Evolutionary conservation across 164 flowering plant species (phyloP).

Genomic region (Stephania japonica): DNA sequence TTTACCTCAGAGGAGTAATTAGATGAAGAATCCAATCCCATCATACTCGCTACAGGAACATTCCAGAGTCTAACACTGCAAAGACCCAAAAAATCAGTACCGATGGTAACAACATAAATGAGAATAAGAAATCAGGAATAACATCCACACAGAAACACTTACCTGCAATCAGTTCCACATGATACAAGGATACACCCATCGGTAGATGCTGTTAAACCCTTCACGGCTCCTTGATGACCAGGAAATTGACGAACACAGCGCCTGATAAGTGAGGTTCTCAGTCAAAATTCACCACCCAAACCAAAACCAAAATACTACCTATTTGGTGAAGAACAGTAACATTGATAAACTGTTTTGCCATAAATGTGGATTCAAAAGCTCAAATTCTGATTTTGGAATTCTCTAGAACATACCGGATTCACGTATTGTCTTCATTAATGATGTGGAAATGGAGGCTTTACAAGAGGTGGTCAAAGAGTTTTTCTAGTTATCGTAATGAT

Average conservation of each 20-base stretch:
- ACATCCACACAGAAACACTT: slow-evolving; percentile 15
- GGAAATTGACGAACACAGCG: slow-evolving; percentile 74
- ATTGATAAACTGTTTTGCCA: no score
- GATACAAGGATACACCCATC: slow-evolving; percentile 85
- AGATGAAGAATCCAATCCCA: slow-evolving; percentile 35
- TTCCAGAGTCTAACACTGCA: slow-evolving; percentile 90
- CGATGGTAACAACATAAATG: not conserved
- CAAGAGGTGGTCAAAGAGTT: no score
- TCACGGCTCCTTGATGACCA: slow-evolving; percentile 89
- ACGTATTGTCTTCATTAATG: no score
- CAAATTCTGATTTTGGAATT: no score
- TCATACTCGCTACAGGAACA: slow-evolving; percentile 46
- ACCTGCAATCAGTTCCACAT: slow-evolving; percentile 94
- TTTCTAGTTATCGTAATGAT: no score
- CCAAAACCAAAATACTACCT: not conserved
- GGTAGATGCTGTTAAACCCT: slow-evolving; percentile 84
- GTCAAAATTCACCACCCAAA: slow-evolving; percentile 5
- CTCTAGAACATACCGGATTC: no score
- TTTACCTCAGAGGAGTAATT: slow-evolving; percentile 46
- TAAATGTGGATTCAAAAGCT: no score
- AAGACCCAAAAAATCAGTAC: slow-evolving; percentile 4
- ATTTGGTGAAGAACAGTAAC: not conserved
- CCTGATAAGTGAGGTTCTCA: slow-evolving; percentile 30
- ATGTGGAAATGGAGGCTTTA: no score
- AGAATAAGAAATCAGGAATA: not conserved